phyloP scores from a whole-genome alignment of 371 early-diverging fungal species.

The Syncephalastrum contaminatum region DNA sequence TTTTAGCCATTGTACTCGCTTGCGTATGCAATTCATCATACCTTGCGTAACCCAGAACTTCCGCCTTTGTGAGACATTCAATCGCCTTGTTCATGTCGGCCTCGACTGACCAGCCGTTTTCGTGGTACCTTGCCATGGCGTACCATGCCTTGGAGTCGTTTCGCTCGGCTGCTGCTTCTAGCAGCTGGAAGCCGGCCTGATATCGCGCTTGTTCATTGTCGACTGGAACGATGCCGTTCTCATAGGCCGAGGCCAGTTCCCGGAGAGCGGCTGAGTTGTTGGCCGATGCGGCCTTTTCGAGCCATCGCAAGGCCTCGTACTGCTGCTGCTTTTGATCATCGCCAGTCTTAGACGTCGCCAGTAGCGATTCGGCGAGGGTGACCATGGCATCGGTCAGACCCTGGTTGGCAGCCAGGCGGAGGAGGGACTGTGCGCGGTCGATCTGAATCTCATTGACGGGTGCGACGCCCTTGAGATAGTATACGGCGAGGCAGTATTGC shows the following conservation, averaged over 20 bases:
- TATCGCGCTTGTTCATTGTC: constrained; percentile 9
- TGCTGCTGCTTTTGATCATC: constrained; percentile 4
- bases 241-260: constrained; percentile 8
- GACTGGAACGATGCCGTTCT: constrained; percentile 6
- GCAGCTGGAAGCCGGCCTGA: constrained; percentile 10
- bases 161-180: constrained; percentile 9
- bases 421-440: constrained; percentile 30
- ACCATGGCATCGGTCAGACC: constrained; percentile 38
- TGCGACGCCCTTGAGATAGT: constrained; percentile 42
- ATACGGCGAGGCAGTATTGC: constrained; percentile 41
- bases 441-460: constrained; percentile 24
- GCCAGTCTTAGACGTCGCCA: background rate
- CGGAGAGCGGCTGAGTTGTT: constrained; percentile 11
- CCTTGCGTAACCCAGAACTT: constrained; percentile 20
- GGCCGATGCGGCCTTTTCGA: constrained; percentile 7
- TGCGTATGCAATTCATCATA: constrained; percentile 10
- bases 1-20: background rate
- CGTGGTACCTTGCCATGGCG: constrained; percentile 29
- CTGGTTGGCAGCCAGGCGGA: constrained; percentile 33
- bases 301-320: constrained; percentile 12
- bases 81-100: constrained; percentile 15
- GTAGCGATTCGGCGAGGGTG: constrained; percentile 23
- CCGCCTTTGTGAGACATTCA: constrained; percentile 25
- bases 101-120: constrained; percentile 16
- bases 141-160: constrained; percentile 18